Percentiles rank a stretch among this genome's conserved stretches.
phyloP scores from a whole-genome alignment of 306 rosid species.

The Vigna unguiculata region DNA sequence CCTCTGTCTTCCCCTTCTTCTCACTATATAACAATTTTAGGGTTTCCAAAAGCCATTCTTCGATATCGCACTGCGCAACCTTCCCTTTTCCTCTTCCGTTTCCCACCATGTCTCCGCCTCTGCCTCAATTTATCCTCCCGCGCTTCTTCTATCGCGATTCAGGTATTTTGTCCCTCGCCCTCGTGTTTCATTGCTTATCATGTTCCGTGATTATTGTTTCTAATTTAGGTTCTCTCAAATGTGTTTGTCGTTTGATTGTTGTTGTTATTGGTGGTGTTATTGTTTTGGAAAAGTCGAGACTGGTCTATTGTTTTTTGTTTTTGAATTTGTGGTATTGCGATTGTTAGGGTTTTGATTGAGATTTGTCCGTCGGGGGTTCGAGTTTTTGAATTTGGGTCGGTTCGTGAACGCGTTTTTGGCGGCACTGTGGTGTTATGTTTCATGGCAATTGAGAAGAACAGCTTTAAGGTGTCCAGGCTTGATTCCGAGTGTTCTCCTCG shows the following conservation, averaged over 20 bases:
- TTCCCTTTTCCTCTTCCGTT: neutral
- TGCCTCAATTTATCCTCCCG: slow-evolving; percentile 41
- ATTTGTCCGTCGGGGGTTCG: slow-evolving; percentile 50
- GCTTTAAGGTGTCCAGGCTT: slow-evolving; percentile 83
- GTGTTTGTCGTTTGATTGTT: slow-evolving; percentile 20
- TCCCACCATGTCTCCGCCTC: neutral
- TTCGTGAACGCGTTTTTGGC: slow-evolving; percentile 44
- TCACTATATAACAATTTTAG: slow-evolving; percentile 57
- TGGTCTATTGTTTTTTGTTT: slow-evolving; percentile 18
- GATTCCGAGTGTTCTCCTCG: slow-evolving; percentile 84
- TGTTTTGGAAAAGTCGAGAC: slow-evolving; percentile 13
- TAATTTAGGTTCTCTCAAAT: neutral
- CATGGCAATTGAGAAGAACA: slow-evolving; percentile 99
- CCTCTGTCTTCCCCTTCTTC: slow-evolving; percentile 45
- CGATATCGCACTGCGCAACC: slow-evolving; percentile 29
- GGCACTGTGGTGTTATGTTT: slow-evolving; percentile 58
- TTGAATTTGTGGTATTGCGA: slow-evolving; percentile 36
- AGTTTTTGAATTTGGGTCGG: slow-evolving; percentile 41
- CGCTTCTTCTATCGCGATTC: slow-evolving; percentile 37
- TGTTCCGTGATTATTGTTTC: neutral
- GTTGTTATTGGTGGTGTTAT: neutral
- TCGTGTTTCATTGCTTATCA: slow-evolving; percentile 3
- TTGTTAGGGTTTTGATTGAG: slow-evolving; percentile 57
- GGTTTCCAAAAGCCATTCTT: slow-evolving; percentile 57
- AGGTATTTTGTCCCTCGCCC: slow-evolving; percentile 54